Evolutionary conservation across 2,329 filamentous ascomycete species (phyloP).

Genomic region (Colletotrichum gloeosporioides): DNA sequence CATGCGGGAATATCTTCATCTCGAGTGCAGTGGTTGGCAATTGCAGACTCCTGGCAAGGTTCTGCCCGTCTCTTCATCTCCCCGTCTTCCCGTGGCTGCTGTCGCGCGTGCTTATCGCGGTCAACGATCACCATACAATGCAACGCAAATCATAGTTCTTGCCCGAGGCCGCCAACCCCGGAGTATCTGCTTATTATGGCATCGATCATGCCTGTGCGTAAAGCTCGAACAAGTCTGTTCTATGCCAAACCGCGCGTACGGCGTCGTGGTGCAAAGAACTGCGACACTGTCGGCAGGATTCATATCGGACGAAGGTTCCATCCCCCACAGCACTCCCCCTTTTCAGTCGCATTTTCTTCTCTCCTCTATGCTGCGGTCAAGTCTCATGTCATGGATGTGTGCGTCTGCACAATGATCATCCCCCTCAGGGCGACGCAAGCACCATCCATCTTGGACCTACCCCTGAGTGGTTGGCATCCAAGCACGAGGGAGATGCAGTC

Average conservation of each 20-base stretch:
- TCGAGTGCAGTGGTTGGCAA: background rate
- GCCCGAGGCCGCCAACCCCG: background rate
- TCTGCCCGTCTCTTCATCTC: background rate
- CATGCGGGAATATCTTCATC: background rate
- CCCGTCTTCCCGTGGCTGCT: background rate
- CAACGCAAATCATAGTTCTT: background rate
- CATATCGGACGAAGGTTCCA: background rate
- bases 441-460: background rate
- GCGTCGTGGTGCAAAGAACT: background rate
- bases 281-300: background rate
- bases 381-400: background rate
- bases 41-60: background rate
- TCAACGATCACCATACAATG: background rate
- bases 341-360: background rate
- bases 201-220: slow-evolving; percentile 2
- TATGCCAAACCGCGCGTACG: background rate
- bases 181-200: background rate
- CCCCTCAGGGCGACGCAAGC: background rate
- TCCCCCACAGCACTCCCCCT: background rate
- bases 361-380: background rate
- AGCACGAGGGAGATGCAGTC: background rate
- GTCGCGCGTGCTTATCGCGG: background rate
- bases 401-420: background rate
- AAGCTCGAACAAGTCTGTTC: background rate
- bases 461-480: background rate